Conservation (phyloP, 306 rosid species). For the Geum urbanum region DNA sequence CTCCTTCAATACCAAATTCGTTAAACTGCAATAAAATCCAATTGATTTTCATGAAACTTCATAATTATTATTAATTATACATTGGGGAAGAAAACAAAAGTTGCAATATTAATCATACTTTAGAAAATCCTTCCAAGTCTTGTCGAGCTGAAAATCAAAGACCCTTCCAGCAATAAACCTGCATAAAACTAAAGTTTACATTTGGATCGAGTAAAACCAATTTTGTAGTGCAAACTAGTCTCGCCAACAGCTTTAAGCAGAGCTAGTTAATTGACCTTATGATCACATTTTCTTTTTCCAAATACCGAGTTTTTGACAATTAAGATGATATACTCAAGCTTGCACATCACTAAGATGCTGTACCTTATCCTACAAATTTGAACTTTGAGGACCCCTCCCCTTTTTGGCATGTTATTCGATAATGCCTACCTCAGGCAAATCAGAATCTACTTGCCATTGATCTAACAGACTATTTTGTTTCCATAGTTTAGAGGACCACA, state of each 20-base stretch:
- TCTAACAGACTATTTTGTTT: too few species aligned
- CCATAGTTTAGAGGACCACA: too few species aligned
- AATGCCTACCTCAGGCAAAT: too few species aligned
- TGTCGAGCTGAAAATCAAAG: conserved; percentile 92
- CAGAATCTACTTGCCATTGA: too few species aligned
- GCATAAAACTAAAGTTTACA: conserved; percentile 27
- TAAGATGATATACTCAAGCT: too few species aligned
- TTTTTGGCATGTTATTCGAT: too few species aligned
- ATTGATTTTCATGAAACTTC: background rate
- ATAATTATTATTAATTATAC: background rate
- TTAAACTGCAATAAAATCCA: conserved; percentile 62
- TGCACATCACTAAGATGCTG: too few species aligned
- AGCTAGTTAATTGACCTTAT: background rate
- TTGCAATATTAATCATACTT: conserved; percentile 38
- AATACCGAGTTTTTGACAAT: too few species aligned
- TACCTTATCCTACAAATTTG: too few species aligned
- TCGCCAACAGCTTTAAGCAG: background rate
- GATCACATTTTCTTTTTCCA: background rate
- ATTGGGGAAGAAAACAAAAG: background rate
- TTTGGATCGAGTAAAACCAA: background rate
- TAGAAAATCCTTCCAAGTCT: conserved; percentile 94
- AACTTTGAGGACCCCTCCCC: too few species aligned
- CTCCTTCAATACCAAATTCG: conserved; percentile 87
- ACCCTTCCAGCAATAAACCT: conserved; percentile 99
- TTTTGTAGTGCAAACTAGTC: conserved; percentile 2